Conservation (phyloP, 225 moss, liverwort and hornwort species). For the Marchantia paleacea region DNA sequence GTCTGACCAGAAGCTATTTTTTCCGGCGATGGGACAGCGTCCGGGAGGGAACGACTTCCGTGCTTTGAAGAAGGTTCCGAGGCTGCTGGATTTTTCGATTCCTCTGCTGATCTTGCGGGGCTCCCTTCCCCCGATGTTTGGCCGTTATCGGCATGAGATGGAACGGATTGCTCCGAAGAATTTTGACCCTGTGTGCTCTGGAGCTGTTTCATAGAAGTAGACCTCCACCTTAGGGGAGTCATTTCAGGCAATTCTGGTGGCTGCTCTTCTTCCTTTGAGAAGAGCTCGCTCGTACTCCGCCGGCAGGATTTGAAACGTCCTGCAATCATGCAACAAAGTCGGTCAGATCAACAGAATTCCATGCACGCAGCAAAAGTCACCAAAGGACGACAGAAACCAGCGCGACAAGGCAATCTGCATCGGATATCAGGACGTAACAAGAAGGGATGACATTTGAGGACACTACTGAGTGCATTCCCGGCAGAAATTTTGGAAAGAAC, state of each 20-base stretch:
- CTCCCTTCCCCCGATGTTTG: not conserved
- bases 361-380: not conserved
- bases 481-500: no score
- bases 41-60: not conserved
- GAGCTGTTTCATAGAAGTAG: constrained; percentile 34
- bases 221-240: constrained; percentile 47
- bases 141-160: not conserved
- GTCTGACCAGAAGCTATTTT: not conserved
- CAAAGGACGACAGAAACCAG: not conserved
- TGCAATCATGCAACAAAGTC: not conserved
- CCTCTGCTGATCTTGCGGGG: not conserved
- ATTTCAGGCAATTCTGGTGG: constrained; percentile 24
- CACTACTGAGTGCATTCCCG: no score
- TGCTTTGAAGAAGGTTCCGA: not conserved
- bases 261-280: constrained; percentile 39
- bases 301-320: constrained; percentile 48
- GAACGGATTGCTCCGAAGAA: not conserved
- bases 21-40: constrained; percentile 13
- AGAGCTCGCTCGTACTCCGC: constrained; percentile 39
- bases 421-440: no score
- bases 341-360: not conserved
- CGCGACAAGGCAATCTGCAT: no score
- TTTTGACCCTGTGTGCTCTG: not conserved
- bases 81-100: not conserved
- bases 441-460: no score